Conservation (phyloP, 2,329 filamentous ascomycete species). For the Diplodia sapinea region DNA sequence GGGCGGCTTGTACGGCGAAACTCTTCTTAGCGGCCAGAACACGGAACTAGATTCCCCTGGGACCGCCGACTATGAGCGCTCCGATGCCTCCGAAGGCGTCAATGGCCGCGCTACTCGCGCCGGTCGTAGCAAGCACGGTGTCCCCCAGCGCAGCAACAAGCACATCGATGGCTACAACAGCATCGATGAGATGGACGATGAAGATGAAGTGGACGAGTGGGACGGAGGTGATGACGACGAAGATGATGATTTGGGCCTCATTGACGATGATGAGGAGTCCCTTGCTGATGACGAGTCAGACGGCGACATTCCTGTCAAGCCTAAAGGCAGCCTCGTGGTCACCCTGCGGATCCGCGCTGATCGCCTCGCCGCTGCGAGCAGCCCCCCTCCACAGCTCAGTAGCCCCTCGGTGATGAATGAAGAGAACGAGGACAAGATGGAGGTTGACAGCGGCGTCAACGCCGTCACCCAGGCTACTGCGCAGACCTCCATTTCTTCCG, state of each 20-base stretch:
- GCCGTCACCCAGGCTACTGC: not conserved
- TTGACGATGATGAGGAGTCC: constrained; percentile 61
- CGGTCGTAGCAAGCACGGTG: constrained; percentile 39
- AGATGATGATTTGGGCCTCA: constrained; percentile 65
- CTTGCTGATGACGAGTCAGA: constrained; percentile 51
- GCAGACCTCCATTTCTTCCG: not conserved
- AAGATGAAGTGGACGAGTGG: constrained; percentile 71
- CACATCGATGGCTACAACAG: constrained; percentile 63
- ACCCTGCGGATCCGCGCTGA: constrained; percentile 9
- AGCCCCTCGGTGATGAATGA: constrained; percentile 6
- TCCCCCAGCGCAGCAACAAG: constrained; percentile 48
- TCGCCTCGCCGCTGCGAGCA: constrained; percentile 28
- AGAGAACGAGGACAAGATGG: constrained; percentile 7
- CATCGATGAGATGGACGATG: constrained; percentile 69
- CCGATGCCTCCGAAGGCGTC: constrained; percentile 52
- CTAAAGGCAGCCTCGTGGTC: constrained; percentile 24
- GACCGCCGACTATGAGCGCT: constrained; percentile 52
- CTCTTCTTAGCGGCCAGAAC: constrained; percentile 61
- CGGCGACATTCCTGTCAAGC: constrained; percentile 33
- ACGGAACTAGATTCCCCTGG: constrained; percentile 50
- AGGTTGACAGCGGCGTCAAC: not conserved
- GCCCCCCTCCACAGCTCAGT: constrained; percentile 18
- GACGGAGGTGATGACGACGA: constrained; percentile 78
- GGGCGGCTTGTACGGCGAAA: constrained; percentile 67
- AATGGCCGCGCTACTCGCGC: constrained; percentile 53